Percentiles rank a stretch among this genome's conserved stretches.
These are phyloP conservation scores for Elaeis guineensis DNA, from an alignment of 176 grass and related monocot genomes.

Conservation along the genomic window DNA sequence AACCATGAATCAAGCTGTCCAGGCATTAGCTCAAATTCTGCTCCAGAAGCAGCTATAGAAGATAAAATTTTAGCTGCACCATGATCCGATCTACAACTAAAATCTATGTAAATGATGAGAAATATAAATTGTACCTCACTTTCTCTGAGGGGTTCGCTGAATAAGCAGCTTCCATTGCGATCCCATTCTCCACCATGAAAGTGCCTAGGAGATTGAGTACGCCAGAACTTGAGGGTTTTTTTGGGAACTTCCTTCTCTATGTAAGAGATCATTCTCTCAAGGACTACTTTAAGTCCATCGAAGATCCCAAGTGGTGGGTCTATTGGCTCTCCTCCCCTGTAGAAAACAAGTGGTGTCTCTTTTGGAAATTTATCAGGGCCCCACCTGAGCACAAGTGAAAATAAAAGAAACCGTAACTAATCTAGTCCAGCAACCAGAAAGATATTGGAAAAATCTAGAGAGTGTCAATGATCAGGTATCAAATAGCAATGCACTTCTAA, in stretches of 20 bases:
- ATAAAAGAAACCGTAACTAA: neutral
- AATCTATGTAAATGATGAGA: slow-evolving; percentile 1
- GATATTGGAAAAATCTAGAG: too few relatives aligned
- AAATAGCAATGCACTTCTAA: too few relatives aligned
- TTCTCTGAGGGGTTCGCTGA: slow-evolving; percentile 46
- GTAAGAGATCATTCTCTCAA: slow-evolving; percentile 67
- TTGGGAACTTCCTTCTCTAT: slow-evolving; percentile 68
- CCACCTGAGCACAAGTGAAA: slow-evolving; percentile 49
- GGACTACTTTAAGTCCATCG: slow-evolving; percentile 55
- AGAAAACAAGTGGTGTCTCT: slow-evolving; percentile 85
- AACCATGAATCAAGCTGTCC: slow-evolving; percentile 82
- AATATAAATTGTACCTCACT: slow-evolving; percentile 37
- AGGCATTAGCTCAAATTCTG: slow-evolving; percentile 4
- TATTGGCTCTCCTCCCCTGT: slow-evolving; percentile 56
- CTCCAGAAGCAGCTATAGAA: too few relatives aligned
- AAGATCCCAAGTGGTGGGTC: slow-evolving; percentile 57
- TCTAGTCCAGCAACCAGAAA: too few relatives aligned
- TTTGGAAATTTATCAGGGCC: slow-evolving; percentile 77
- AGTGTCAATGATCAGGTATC: too few relatives aligned
- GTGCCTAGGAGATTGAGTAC: slow-evolving; percentile 80
- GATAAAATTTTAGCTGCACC: too few relatives aligned
- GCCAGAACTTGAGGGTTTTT: slow-evolving; percentile 70
- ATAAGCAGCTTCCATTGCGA: slow-evolving; percentile 77
- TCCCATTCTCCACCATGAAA: slow-evolving; percentile 92
- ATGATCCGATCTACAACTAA: too few relatives aligned